Evolutionary conservation across 2,329 filamentous ascomycete genomes (phyloP).

Genomic region (Pezicula radicicola): DNA sequence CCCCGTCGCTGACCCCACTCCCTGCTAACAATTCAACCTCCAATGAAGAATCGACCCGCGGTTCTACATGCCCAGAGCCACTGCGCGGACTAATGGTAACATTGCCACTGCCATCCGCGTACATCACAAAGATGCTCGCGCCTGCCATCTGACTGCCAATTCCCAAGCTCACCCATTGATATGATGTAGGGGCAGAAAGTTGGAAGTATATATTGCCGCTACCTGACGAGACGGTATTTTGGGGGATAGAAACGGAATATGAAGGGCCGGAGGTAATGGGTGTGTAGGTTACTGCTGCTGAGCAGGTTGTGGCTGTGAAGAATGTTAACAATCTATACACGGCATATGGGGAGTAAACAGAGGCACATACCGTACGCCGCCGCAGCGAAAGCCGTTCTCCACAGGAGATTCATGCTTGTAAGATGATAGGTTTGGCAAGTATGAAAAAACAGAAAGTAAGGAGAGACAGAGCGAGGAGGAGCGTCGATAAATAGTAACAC

Average conservation of each 20-base stretch:
- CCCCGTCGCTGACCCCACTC: constrained; percentile 48
- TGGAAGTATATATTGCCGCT: constrained; percentile 56
- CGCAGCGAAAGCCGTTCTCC: background rate
- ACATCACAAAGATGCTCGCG: constrained; percentile 58
- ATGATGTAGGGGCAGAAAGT: constrained; percentile 47
- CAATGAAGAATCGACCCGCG: constrained; percentile 38
- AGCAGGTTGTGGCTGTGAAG: background rate
- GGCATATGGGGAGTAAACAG: background rate
- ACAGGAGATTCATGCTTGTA: background rate
- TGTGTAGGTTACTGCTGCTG: background rate
- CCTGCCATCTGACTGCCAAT: constrained; percentile 53
- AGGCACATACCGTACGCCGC: background rate
- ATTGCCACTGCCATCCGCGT: constrained; percentile 45
- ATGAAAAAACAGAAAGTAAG: no score
- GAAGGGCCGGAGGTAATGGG: constrained; percentile 16
- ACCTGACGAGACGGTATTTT: constrained; percentile 44
- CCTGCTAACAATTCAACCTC: constrained; percentile 47
- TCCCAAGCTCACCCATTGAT: constrained; percentile 55
- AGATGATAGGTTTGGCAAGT: background rate
- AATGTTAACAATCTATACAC: no score
- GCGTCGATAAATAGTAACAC: no score
- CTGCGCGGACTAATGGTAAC: constrained; percentile 54
- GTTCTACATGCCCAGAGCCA: constrained; percentile 38
- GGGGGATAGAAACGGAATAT: constrained; percentile 50
- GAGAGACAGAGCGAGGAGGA: no score